Percentiles rank a stretch among this genome's conserved stretches.
phyloP scores from a whole-genome alignment of 1,284 basidiomycete genomes.

The Singerocomus rubriflavus region DNA sequence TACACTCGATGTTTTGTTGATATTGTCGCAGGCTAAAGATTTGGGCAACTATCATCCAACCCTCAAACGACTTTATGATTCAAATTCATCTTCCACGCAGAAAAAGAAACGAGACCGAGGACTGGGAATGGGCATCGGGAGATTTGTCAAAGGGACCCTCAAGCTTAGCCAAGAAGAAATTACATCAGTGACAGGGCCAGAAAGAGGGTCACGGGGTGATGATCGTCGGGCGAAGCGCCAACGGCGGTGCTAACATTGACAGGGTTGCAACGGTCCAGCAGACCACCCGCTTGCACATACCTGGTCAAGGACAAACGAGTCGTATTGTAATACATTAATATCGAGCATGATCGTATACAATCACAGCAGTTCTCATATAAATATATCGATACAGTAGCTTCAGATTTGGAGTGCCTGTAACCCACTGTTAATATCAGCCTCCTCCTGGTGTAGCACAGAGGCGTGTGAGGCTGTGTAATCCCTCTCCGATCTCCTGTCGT shows the following conservation, averaged over 20 bases:
- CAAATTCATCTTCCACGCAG: constrained; percentile 29
- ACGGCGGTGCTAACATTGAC: constrained; percentile 9
- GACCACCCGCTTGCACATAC: background rate
- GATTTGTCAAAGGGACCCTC: constrained; percentile 63
- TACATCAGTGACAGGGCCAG: constrained; percentile 37
- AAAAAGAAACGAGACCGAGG: constrained; percentile 57
- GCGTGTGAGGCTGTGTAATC: constrained; percentile 20
- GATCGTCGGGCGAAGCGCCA: constrained; percentile 17
- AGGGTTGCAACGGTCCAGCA: background rate
- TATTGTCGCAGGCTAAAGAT: constrained; percentile 59
- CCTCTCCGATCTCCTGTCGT: constrained; percentile 29
- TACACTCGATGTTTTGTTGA: constrained; percentile 1
- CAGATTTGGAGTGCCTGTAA: constrained; percentile 26
- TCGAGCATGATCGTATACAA: constrained; percentile 4
- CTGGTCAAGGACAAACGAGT: background rate
- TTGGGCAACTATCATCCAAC: constrained; percentile 77
- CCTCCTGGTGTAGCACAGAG: constrained; percentile 19
- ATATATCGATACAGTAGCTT: constrained; percentile 5
- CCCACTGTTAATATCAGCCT: constrained; percentile 22
- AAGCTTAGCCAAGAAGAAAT: constrained; percentile 63
- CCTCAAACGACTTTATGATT: constrained; percentile 63
- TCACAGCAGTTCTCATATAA: constrained; percentile 10
- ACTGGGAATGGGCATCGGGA: constrained; percentile 73
- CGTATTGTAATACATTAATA: constrained; percentile 2
- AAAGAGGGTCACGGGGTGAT: constrained; percentile 8